Conservation (phyloP, 2,329 filamentous ascomycete species). For the Calonectria henricotiae region DNA sequence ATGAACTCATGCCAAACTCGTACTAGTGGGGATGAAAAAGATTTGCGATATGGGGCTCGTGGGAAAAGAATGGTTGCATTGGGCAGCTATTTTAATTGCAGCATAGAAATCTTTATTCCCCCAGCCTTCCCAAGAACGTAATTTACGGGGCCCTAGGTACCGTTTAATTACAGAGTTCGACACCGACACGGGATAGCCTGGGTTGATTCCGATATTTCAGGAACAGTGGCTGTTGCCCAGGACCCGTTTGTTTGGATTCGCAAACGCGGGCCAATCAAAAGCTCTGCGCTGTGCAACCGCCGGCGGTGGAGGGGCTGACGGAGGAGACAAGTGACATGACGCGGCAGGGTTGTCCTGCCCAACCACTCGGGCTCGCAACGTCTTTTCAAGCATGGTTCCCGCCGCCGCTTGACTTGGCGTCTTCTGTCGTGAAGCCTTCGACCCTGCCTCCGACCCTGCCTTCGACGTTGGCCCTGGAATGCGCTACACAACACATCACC, state of each 20-base stretch:
- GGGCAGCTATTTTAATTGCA: slow-evolving; percentile 18
- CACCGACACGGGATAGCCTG: slow-evolving; percentile 2
- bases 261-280: slow-evolving; percentile 43
- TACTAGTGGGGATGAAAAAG: background rate
- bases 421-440: slow-evolving; percentile 4
- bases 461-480: slow-evolving; percentile 44
- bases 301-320: slow-evolving; percentile 49
- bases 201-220: slow-evolving; percentile 14
- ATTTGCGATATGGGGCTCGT: background rate
- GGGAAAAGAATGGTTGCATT: background rate
- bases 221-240: slow-evolving; percentile 38
- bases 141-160: slow-evolving; percentile 11
- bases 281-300: slow-evolving; percentile 38
- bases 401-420: slow-evolving; percentile 28
- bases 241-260: slow-evolving; percentile 44
- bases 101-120: background rate
- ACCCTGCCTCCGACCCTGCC: slow-evolving; percentile 12
- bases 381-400: slow-evolving; percentile 40
- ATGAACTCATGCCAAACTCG: background rate
- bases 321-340: slow-evolving; percentile 42
- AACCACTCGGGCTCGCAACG: slow-evolving; percentile 30
- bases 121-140: background rate
- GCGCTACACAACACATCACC: slow-evolving; percentile 38
- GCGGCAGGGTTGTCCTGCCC: slow-evolving; percentile 31
- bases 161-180: slow-evolving; percentile 17